Evolutionary conservation across 2,329 filamentous ascomycete species (phyloP).

Genomic region (Nothophoma quercina): DNA sequence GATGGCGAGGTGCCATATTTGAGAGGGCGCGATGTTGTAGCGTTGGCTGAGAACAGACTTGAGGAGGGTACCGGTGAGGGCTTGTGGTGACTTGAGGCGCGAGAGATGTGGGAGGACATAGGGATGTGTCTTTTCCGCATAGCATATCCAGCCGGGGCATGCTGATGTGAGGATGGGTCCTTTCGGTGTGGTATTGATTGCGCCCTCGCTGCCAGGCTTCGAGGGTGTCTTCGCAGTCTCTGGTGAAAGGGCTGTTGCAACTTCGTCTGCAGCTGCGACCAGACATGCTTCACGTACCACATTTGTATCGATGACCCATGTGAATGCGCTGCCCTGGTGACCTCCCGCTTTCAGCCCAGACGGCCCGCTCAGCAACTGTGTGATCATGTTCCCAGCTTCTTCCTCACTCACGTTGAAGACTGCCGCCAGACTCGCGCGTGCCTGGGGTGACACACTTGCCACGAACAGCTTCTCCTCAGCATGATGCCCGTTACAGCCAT

Average conservation of each 20-base stretch:
- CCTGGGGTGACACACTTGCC: slow-evolving; percentile 91
- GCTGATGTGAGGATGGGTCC: slow-evolving; percentile 82
- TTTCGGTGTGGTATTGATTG: slow-evolving; percentile 57
- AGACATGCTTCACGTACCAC: slow-evolving; percentile 81
- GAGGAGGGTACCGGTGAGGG: slow-evolving; percentile 85
- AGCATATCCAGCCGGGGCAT: slow-evolving; percentile 98
- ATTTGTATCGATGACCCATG: slow-evolving; percentile 92
- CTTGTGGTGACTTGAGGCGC: slow-evolving; percentile 91
- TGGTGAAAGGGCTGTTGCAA: slow-evolving; percentile 47
- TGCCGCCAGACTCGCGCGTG: slow-evolving; percentile 85
- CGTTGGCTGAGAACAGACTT: slow-evolving; percentile 82
- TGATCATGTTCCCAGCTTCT: slow-evolving; percentile 82
- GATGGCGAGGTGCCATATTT: slow-evolving; percentile 92
- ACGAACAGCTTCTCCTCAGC: slow-evolving; percentile 79
- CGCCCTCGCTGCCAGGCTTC: slow-evolving; percentile 40
- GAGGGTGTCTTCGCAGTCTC: slow-evolving; percentile 31
- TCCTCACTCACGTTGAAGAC: slow-evolving; percentile 77
- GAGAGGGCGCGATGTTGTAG: slow-evolving; percentile 74
- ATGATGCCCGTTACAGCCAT: slow-evolving; percentile 27
- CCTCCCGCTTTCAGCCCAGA: slow-evolving; percentile 75
- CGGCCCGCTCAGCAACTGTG: slow-evolving; percentile 76
- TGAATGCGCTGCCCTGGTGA: slow-evolving; percentile 76
- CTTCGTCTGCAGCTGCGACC: slow-evolving; percentile 64
- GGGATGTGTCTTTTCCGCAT: slow-evolving; percentile 97
- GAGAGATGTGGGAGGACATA: slow-evolving; percentile 92